phyloP scores from a whole-genome alignment of 1,284 basidiomycete genomes.

The Mycena sp. region DNA sequence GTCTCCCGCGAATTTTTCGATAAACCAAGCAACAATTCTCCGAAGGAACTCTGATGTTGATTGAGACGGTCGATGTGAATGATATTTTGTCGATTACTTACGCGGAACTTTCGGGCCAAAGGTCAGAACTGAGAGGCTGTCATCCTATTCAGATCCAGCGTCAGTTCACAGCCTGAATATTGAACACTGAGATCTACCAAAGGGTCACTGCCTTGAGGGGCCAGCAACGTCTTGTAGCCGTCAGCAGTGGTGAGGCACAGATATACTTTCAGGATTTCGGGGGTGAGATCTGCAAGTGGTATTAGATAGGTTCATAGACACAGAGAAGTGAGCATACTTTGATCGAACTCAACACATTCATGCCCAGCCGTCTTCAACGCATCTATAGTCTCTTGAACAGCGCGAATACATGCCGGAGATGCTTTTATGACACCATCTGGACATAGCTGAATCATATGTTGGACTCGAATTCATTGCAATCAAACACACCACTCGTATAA shows the following conservation, averaged over 20 bases:
- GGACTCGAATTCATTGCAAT: too few relatives aligned
- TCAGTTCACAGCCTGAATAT: too few relatives aligned
- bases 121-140: constrained; percentile 13
- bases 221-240: constrained; percentile 78
- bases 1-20: constrained; percentile 9
- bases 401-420: constrained; percentile 83
- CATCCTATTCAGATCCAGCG: neutral
- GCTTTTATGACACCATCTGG: constrained; percentile 71
- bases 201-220: constrained; percentile 45
- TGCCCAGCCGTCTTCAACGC: constrained; percentile 77
- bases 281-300: constrained; percentile 45
- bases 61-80: constrained; percentile 53
- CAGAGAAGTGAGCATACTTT: too few relatives aligned
- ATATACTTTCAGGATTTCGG: constrained; percentile 67
- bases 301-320: too few relatives aligned
- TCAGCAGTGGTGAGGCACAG: constrained; percentile 78
- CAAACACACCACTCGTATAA: constrained; percentile 53
- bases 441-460: neutral
- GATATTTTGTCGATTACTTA: constrained; percentile 36
- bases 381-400: constrained; percentile 79
- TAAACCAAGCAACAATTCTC: neutral
- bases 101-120: constrained; percentile 67
- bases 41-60: constrained; percentile 6
- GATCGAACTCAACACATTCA: constrained; percentile 79
- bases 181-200: neutral